A percentile compares a stretch with the other conserved stretches of the same genome.
phyloP scores from a whole-genome alignment of 352 stramenopile genomes.

The Globisporangium lucens region DNA sequence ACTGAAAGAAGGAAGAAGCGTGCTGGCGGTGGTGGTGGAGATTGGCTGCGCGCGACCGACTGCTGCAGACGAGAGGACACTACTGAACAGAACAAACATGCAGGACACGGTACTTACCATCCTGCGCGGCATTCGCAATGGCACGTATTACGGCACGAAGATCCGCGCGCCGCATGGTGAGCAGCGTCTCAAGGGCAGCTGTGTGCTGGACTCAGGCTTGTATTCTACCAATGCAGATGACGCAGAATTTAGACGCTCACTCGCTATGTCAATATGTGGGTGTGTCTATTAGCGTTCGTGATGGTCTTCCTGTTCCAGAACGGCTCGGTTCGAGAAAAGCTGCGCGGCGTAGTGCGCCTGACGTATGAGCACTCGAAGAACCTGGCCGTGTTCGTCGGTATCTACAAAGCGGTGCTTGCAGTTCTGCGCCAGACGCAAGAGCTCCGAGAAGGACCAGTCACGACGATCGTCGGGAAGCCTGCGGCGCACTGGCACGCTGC shows the following conservation, averaged over 20 bases:
- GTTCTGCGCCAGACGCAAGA: constrained; percentile 58
- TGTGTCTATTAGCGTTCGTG: constrained; percentile 62
- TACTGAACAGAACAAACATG: constrained; percentile 23
- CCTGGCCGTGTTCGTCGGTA: constrained; percentile 82
- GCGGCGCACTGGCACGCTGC: constrained; percentile 74
- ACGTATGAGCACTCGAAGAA: constrained; percentile 89
- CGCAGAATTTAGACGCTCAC: background rate
- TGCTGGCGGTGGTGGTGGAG: background rate
- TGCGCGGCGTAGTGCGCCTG: constrained; percentile 64
- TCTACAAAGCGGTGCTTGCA: constrained; percentile 80
- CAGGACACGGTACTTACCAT: constrained; percentile 57
- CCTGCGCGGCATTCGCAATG: constrained; percentile 82
- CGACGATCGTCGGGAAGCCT: constrained; percentile 54
- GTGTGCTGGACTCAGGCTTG: background rate
- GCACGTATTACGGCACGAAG: constrained; percentile 88
- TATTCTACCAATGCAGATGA: background rate
- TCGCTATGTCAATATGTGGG: background rate
- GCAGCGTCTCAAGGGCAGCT: constrained; percentile 1
- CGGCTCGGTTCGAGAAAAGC: constrained; percentile 71
- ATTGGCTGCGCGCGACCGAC: background rate
- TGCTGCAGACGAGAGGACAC: background rate
- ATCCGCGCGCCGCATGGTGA: constrained; percentile 84
- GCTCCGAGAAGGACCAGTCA: constrained; percentile 30
- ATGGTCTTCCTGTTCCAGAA: constrained; percentile 90
- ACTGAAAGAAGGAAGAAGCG: no score